Evolutionary conservation across 768 basidiomycete species (phyloP), one percentile per base, ranked within the genome.

Genomic region (Suillus luteus): DNA sequence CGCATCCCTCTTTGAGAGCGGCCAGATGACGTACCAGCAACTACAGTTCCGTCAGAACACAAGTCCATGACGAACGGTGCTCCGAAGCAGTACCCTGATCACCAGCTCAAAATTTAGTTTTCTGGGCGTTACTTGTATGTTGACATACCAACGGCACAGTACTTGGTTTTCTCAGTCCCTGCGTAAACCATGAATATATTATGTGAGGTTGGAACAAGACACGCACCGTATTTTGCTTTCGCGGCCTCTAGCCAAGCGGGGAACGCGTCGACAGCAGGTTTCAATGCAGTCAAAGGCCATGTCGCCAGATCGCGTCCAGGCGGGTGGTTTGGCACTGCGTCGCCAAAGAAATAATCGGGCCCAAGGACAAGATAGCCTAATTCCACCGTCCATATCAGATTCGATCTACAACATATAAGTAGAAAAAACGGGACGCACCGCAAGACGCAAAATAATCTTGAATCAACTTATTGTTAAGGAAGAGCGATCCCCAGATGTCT

Each of bases 401-500:
- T 12, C 24, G 3, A 19, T n/a, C 31, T 11, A 48, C 12, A 11
- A 24, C 24, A 6, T 15, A 27, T 24, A 51, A 49, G 11, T 6
- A 24, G 44, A 6, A 22, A 22, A 10, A 40, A 22, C 27, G 37
- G 7, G 48, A 69, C 75, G 5, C 48, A 88, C 88, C 88, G n/a
- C 80, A 75, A 3, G 82, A 75, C 1, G 88, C 86, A 62, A 84
- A 86, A 62, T 82, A 88, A 70, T 89, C 87, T 68, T 86, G 85
- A 5, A 89, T 57, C 7, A 88, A 71, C 70, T 86, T 73, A 52
- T 83, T 83, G 69, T 88, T 88, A 61, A 83, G 40, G 66, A 73
- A 85, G 31, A 86, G 75, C 0, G 86, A 79, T 0, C 86, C 85
- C 64, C 71, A 86, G 14, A 88, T 76, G 70, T 89, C 87, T 1